A percentile compares a stretch with the other conserved stretches of the same genome.
phyloP scores from a whole-genome alignment of 2,329 filamentous ascomycete species.

The Talaromyces amestolkiae region DNA sequence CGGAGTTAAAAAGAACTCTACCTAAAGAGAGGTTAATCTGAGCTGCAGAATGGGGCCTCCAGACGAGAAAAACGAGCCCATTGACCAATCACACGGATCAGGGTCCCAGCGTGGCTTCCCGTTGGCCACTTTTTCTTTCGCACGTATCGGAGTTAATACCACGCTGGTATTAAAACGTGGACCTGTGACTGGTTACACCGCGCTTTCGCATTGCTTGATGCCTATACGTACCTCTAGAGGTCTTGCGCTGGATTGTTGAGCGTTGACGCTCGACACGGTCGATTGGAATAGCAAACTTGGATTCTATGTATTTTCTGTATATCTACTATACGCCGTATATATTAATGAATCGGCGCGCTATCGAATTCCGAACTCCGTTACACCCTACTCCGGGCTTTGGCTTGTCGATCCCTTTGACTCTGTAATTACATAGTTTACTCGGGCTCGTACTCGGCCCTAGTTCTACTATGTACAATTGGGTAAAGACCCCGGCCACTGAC shows the following conservation, averaged over 20 bases:
- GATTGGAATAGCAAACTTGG: neutral
- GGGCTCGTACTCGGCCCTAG: neutral
- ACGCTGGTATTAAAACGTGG: slow-evolving; percentile 1
- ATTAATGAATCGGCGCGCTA: too few relatives aligned
- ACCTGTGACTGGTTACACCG: slow-evolving; percentile 3
- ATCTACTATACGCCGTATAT: too few relatives aligned
- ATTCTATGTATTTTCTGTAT: neutral
- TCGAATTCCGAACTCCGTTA: slow-evolving; percentile 1
- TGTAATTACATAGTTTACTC: neutral
- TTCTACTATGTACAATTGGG: neutral
- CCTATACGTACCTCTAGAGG: neutral
- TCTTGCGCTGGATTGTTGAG: neutral
- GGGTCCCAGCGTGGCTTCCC: neutral
- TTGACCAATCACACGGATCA: neutral
- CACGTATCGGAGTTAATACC: slow-evolving; percentile 4
- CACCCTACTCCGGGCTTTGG: neutral
- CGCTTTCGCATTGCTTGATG: neutral
- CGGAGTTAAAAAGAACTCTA: slow-evolving; percentile 3
- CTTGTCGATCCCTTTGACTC: neutral
- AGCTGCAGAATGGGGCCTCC: neutral
- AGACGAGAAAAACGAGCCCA: neutral
- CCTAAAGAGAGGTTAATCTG: neutral
- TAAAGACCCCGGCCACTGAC: neutral
- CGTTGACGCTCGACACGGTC: neutral
- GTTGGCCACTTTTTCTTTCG: neutral